These are phyloP conservation scores for Mucor mucedo DNA, from an alignment of 371 early-diverging fungal genomes.

Conservation along the genomic window DNA sequence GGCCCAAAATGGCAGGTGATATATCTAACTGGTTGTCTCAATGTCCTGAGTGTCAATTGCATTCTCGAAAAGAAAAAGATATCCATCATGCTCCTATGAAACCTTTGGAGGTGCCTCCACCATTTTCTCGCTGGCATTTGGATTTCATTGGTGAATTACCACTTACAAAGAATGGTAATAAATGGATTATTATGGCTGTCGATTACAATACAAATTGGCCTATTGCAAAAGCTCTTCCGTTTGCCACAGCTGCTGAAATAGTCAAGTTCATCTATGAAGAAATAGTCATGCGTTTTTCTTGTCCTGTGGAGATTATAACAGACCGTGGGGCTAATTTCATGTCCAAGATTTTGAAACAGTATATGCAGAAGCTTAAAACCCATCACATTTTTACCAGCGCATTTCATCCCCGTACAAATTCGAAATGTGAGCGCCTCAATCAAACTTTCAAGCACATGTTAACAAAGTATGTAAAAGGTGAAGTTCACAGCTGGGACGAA, in stretches of 20 bases:
- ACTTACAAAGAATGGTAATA: constrained; percentile 21
- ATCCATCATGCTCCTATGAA: constrained; percentile 4
- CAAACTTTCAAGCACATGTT: constrained; percentile 10
- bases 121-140: constrained; percentile 34
- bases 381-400: too few relatives aligned
- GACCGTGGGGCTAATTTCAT: constrained; percentile 27
- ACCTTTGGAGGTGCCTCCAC: constrained; percentile 14
- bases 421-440: constrained; percentile 32
- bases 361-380: too few relatives aligned
- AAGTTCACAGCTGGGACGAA: constrained; percentile 7
- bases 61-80: constrained; percentile 4
- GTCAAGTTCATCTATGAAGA: too few relatives aligned
- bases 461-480: constrained; percentile 8
- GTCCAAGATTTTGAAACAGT: not conserved
- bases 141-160: constrained; percentile 36
- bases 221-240: too few relatives aligned
- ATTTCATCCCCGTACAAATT: constrained; percentile 13
- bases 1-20: constrained; percentile 1
- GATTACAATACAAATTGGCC: constrained; percentile 47
- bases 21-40: constrained; percentile 13
- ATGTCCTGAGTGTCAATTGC: not conserved
- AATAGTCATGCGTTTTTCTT: constrained; percentile 30
- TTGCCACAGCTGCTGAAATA: constrained; percentile 25
- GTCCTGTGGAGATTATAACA: constrained; percentile 37
- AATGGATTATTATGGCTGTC: constrained; percentile 38